Base-by-base conservation (phyloP, 1,284 basidiomycete genomes). In the Apiotrichum veenhuisii region DNA sequence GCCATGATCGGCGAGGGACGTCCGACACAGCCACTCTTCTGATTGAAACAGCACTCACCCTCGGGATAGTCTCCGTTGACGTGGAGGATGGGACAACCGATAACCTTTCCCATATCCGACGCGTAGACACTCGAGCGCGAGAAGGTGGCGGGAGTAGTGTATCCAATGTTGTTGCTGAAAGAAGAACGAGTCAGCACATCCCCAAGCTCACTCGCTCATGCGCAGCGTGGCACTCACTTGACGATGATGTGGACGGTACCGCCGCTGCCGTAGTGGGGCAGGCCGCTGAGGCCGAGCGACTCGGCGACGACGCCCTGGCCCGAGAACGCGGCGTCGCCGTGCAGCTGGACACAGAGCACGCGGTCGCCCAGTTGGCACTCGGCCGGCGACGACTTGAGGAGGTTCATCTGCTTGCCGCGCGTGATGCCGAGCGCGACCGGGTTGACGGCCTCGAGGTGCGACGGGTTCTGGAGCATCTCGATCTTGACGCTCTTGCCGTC, bases 221-320 rank as follows among this genome's bases (percentile, higher is more conserved):
- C n/a, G n/a, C n/a, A 25, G 36, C 3, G 15, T 9, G 9, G 10
- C 7, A 81, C 87, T 71, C 72, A 91, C 88, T 94, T 91, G 45
- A 94, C 89, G n/a, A 94, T 88, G 47, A 95, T 77, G 75, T 93
- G 90, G 3, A 94, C 83, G 37, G 86, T 90, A 30, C 91, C 91
- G 1, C 91, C 91, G 57, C 86, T 88, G 0, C 89, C 91, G 68
- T 86, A 94, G 74, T 94, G 90, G 0, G 91, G 91, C 43, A 91
- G 75, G 67, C 89, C 87, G 66, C 88, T 90, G 54, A 94, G 76
- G 3, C 90, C 88, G 26, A 94, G 79, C 18, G 83, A 82, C 73
- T 94, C 91, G 82, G 90, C 91, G n/a, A 93, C 84, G 5, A 94
- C 82, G 3, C 91, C 91, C 74, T 94, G 91, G 0, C 91, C 91